Conservation (phyloP, 1,284 basidiomycete species). For the Moesziomyces antarcticus region DNA sequence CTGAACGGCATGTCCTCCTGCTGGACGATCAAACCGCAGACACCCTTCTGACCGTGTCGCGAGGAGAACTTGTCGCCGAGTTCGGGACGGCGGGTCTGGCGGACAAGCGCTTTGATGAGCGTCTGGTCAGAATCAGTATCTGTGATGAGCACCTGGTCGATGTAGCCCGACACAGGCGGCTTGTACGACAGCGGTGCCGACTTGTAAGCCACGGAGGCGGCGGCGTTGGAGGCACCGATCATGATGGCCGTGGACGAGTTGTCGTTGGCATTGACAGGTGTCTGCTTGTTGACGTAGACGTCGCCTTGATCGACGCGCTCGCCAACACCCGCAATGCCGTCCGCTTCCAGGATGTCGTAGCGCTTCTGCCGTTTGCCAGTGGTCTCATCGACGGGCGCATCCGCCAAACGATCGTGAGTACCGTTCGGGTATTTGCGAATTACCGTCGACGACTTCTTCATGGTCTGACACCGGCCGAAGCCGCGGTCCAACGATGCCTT, state of each 20-base stretch:
- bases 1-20: slow-evolving; percentile 99
- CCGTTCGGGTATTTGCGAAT: slow-evolving; percentile 97
- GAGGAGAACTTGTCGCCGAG: slow-evolving; percentile 99
- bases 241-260: slow-evolving; percentile 67
- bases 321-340: slow-evolving; percentile 94
- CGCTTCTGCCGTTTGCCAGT: slow-evolving; percentile 79
- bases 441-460: slow-evolving; percentile 93
- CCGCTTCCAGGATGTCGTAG: slow-evolving; percentile 88
- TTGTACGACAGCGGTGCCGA: slow-evolving; percentile 62
- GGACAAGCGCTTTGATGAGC: slow-evolving; percentile 97
- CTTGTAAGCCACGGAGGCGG: slow-evolving; percentile 72
- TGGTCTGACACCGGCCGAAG: slow-evolving; percentile 95
- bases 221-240: slow-evolving; percentile 30
- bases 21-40: slow-evolving; percentile 96
- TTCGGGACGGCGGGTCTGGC: slow-evolving; percentile 95
- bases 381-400: slow-evolving; percentile 82
- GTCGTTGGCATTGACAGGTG: slow-evolving; percentile 85
- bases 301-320: slow-evolving; percentile 92
- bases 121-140: slow-evolving; percentile 91
- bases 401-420: slow-evolving; percentile 94
- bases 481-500: slow-evolving; percentile 86
- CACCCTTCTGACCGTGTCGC: slow-evolving; percentile 98
- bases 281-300: slow-evolving; percentile 96
- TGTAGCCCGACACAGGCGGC: slow-evolving; percentile 79
- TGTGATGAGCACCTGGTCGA: slow-evolving; percentile 97